phyloP scores from a whole-genome alignment of 139 green algal species.

The Axilococcus clingmanii region DNA sequence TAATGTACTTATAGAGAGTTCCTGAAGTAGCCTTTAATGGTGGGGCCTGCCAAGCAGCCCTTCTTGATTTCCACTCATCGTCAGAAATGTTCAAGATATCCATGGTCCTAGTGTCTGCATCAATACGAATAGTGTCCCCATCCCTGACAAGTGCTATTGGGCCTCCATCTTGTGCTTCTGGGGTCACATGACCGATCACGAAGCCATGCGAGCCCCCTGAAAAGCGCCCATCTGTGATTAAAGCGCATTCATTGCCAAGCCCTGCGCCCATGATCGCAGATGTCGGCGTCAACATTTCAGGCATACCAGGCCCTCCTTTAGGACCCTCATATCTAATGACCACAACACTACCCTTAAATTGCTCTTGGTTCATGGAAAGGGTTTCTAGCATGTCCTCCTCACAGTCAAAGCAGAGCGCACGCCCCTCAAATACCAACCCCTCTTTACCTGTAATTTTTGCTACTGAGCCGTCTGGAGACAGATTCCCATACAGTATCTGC shows the following conservation, averaged over 20 bases:
- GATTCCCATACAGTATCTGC: conserved; percentile 94
- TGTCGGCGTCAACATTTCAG: conserved; percentile 97
- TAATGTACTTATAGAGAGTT: conserved; percentile 98
- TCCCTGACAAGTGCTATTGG: conserved; percentile 84
- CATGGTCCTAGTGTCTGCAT: conserved; percentile 72
- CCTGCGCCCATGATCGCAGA: conserved; percentile 95
- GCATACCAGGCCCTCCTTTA: conserved; percentile 97
- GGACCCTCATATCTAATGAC: conserved; percentile 93
- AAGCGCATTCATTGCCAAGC: conserved; percentile 87
- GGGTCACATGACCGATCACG: conserved; percentile 92
- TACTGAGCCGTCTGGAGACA: conserved; percentile 86
- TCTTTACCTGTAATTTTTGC: conserved; percentile 97
- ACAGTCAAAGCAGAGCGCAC: conserved; percentile 79
- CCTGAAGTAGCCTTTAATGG: conserved; percentile 63
- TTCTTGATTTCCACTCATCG: conserved; percentile 54
- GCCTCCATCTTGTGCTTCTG: conserved; percentile 90
- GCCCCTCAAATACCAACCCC: conserved; percentile 50
- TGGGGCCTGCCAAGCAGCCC: conserved; percentile 57
- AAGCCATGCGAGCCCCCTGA: conserved; percentile 93
- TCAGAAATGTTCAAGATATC: conserved; percentile 62
- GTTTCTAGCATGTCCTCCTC: conserved; percentile 94
- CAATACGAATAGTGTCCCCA: conserved; percentile 87
- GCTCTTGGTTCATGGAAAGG: conserved; percentile 59
- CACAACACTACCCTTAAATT: conserved; percentile 75
- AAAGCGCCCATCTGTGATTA: conserved; percentile 97